A percentile compares a stretch with the other conserved stretches of the same genome.
Conservation (phyloP, 805 yeast species). For the Cyberlindnera meyerae region DNA sequence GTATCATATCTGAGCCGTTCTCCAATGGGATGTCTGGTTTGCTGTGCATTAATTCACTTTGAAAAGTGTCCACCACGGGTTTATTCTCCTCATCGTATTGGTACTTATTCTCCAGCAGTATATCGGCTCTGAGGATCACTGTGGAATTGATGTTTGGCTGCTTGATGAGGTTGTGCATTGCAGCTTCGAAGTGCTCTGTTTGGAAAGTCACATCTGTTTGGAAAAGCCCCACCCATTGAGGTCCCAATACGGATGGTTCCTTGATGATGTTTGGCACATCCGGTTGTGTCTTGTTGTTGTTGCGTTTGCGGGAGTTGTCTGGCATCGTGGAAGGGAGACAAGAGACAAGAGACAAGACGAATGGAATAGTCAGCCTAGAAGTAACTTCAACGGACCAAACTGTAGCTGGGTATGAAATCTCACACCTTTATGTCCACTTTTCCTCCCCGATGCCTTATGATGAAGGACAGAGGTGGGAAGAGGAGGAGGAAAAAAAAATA, state of each 20-base stretch:
- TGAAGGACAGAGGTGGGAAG: no score
- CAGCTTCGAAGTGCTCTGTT: conserved; percentile 57
- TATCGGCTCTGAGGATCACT: conserved; percentile 83
- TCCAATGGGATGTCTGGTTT: conserved; percentile 31
- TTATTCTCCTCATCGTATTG: conserved; percentile 27
- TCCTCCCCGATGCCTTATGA: no score
- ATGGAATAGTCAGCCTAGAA: no score
- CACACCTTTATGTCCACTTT: no score
- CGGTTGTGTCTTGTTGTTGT: conserved; percentile 13
- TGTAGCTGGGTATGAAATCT: no score
- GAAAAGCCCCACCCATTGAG: conserved; percentile 59
- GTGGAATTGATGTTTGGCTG: conserved; percentile 92
- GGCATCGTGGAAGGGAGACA: conserved; percentile 3
- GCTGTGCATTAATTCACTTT: conserved; percentile 23
- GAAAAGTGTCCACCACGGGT: conserved; percentile 20
- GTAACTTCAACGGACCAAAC: no score
- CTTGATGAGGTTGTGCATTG: conserved; percentile 72
- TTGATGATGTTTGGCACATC: conserved; percentile 37
- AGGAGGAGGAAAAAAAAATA: no score
- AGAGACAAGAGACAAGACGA: no score
- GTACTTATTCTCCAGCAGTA: conserved; percentile 48
- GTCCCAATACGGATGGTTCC: conserved; percentile 45
- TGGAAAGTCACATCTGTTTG: conserved; percentile 44
- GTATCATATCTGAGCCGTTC: conserved; percentile 20
- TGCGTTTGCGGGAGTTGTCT: conserved; percentile 13